These are phyloP conservation scores for Suhomyces sp. DNA, from an alignment of 805 yeast species.

Conservation along the genomic window DNA sequence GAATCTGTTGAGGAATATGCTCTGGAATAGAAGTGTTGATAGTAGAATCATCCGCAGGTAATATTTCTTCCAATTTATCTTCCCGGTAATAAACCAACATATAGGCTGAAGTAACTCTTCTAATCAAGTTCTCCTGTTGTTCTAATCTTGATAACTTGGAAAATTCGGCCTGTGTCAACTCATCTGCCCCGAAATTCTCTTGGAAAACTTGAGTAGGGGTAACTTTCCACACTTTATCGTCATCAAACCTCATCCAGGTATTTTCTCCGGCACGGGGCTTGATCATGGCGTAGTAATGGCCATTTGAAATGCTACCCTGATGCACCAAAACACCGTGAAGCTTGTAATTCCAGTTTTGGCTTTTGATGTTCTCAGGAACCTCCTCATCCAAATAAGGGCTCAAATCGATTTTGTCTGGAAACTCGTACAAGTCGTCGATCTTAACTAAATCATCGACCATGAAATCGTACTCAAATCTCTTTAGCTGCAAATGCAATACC, in stretches of 20 bases:
- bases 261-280: conserved; percentile 59
- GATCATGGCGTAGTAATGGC: conserved; percentile 94
- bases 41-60: conserved; percentile 57
- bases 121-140: conserved; percentile 57
- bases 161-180: conserved; percentile 46
- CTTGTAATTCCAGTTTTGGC: conserved; percentile 71
- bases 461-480: conserved; percentile 92
- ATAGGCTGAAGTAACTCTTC: conserved; percentile 91
- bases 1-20: conserved; percentile 64
- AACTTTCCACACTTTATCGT: conserved; percentile 88
- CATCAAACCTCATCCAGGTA: conserved; percentile 89
- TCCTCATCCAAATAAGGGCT: conserved; percentile 71
- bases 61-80: conserved; percentile 50
- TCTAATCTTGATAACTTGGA: conserved; percentile 54
- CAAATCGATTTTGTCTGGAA: conserved; percentile 78
- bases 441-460: conserved; percentile 84
- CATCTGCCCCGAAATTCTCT: conserved; percentile 85
- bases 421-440: conserved; percentile 89
- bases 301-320: conserved; percentile 92
- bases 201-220: conserved; percentile 83
- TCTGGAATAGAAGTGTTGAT: conserved; percentile 44
- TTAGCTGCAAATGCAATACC: conserved; percentile 87
- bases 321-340: conserved; percentile 95
- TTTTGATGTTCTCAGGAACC: conserved; percentile 33
- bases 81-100: conserved; percentile 92